Evolutionary conservation across 129 eudicot species (phyloP).

Genomic region (Chrysanthemum makinoi): DNA sequence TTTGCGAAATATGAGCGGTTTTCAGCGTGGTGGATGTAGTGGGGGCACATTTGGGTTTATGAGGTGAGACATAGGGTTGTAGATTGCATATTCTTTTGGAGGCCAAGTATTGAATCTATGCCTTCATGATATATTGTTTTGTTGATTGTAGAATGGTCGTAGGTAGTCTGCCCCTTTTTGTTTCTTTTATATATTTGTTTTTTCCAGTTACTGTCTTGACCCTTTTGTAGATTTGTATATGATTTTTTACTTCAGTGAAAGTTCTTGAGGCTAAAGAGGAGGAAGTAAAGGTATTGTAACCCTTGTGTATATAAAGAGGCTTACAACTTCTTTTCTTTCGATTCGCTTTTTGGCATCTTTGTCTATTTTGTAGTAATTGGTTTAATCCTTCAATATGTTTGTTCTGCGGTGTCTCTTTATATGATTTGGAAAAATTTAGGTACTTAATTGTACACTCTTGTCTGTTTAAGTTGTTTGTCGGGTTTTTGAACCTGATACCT

Average conservation of each 20-base stretch:
- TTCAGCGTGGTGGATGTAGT: conserved; percentile 5
- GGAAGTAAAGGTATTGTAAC: conserved; percentile 38
- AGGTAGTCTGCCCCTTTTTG: conserved; percentile 21
- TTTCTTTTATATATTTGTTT: conserved; percentile 13
- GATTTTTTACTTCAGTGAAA: conserved; percentile 20
- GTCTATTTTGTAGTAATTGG: no score
- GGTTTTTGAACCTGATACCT: no score
- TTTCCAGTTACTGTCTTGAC: conserved; percentile 13
- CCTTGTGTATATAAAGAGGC: conserved; percentile 42
- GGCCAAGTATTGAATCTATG: conserved; percentile 43
- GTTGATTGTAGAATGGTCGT: conserved; percentile 42
- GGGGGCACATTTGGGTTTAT: conserved; percentile 27
- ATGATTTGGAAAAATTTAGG: no score
- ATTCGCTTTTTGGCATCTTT: not conserved
- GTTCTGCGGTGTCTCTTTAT: no score
- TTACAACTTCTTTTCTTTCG: not conserved
- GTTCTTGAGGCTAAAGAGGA: conserved; percentile 25
- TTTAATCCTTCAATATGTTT: no score
- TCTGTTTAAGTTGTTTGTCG: not conserved
- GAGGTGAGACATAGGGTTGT: conserved; percentile 34
- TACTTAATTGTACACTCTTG: not conserved
- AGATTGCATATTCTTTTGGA: conserved; percentile 63
- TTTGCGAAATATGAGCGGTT: not conserved
- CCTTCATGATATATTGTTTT: conserved; percentile 53
- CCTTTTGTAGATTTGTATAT: conserved; percentile 40